A percentile compares a stretch with the other conserved stretches of the same genome.
phyloP scores from a whole-genome alignment of 768 basidiomycete genomes.

The Wakefieldia striispora region DNA sequence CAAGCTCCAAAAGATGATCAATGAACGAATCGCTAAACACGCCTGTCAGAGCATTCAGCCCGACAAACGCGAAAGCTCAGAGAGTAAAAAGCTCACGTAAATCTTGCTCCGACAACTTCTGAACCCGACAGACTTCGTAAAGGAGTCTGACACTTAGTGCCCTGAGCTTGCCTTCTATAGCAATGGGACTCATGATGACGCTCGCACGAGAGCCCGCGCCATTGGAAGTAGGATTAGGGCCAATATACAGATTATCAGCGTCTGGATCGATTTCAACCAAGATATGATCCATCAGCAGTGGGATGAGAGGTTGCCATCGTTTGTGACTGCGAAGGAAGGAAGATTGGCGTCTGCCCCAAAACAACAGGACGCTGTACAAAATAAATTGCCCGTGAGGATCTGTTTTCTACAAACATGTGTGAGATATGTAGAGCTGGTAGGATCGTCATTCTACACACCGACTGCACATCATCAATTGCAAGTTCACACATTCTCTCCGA shows the following conservation, averaged over 20 bases:
- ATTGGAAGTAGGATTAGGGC: slow-evolving; percentile 32
- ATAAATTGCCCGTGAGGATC: slow-evolving; percentile 84
- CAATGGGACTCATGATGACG: slow-evolving; percentile 45
- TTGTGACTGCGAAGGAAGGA: slow-evolving; percentile 76
- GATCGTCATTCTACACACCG: slow-evolving; percentile 43
- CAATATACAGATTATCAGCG: slow-evolving; percentile 57
- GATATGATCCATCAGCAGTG: slow-evolving; percentile 82
- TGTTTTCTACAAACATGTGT: slow-evolving; percentile 53
- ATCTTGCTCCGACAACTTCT: slow-evolving; percentile 75
- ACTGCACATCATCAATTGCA: slow-evolving; percentile 63
- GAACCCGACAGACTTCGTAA: slow-evolving; percentile 92
- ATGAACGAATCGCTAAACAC: slow-evolving; percentile 84
- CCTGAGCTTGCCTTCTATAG: slow-evolving; percentile 83
- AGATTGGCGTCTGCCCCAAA: slow-evolving; percentile 65
- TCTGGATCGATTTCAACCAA: slow-evolving; percentile 79
- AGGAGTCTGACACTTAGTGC: slow-evolving; percentile 69
- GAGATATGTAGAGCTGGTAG: slow-evolving; percentile 1
- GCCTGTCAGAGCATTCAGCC: slow-evolving; percentile 40
- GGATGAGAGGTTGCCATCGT: slow-evolving; percentile 80
- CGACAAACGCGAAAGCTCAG: background rate
- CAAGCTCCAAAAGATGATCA: slow-evolving; percentile 86
- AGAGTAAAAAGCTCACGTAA: slow-evolving; percentile 54
- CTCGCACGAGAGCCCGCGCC: slow-evolving; percentile 35
- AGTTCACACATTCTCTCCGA: slow-evolving; percentile 90
- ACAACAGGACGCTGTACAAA: slow-evolving; percentile 72